Base-by-base conservation (phyloP, 1,284 basidiomycete genomes). In the Irpex sp. region DNA sequence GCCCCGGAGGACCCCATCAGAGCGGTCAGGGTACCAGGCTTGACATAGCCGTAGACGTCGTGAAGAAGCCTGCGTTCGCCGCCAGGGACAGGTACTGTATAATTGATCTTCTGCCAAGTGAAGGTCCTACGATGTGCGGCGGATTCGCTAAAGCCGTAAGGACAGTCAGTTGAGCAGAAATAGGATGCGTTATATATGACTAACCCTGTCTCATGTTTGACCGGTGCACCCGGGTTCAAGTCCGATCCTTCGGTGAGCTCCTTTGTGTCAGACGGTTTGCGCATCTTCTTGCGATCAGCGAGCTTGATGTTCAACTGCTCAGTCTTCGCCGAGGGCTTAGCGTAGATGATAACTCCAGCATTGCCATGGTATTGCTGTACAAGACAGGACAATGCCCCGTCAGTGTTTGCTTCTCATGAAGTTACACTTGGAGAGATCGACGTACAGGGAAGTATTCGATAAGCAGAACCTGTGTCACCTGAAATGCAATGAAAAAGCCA, bases 41-140 rank as follows among this genome's bases (percentile, higher is more conserved):
- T 90, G 63, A 95, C 93, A 76, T 89, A 97, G 0, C 95, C 95
- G 69, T 84, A 86, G n/a, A 97, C 89, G 69, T 94, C 87, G 71
- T 95, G 87, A 57, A 97, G 81, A 46, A 97, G 81, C 58, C 89
- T 82, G 17, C 82, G 83, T 3, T 80, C 79, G 54, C 94, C 89
- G 26, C 84, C 87, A 49, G 89, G 83, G 33, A 91, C 85, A 6
- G 87, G 88, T 31, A 95, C 89, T 68, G 85, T 80, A 68, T 93
- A 94, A 70, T 88, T 88, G 63, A 92, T 74, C 9, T 76, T 74
- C 70, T 90, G 85, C 89, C 89, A 92, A 0, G 89, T 88, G 69
- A 92, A 88, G 0, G 85, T 79, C 67, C 79, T 84, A 59, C 80
- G 77, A 64, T 84, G 75, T 37, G 70, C 67, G 21, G 63, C 66